Percentiles rank a stretch among this genome's conserved stretches.
Conservation (phyloP, 2,329 filamentous ascomycete species). For the Alternaria tenuissima region DNA sequence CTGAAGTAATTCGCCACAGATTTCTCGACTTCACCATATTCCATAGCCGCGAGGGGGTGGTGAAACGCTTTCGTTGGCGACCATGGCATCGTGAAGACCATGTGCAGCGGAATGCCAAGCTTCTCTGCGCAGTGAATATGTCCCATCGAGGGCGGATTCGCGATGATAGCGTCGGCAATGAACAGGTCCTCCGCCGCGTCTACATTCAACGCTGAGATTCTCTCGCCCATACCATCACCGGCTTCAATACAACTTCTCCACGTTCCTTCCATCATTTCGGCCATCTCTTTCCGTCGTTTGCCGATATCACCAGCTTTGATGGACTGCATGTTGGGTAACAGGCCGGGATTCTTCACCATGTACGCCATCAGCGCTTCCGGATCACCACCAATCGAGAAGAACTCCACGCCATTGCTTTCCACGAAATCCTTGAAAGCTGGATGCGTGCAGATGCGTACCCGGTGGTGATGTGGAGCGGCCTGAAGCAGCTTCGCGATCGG, state of each 20-base stretch:
- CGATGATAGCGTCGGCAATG: constrained; percentile 67
- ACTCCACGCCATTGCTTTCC: constrained; percentile 47
- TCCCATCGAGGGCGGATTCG: constrained; percentile 37
- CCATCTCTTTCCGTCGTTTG: constrained; percentile 40
- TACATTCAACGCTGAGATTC: constrained; percentile 19
- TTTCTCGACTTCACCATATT: constrained; percentile 45
- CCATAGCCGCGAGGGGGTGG: constrained; percentile 61
- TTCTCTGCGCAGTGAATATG: constrained; percentile 74
- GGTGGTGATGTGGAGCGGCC: constrained; percentile 29
- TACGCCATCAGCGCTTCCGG: constrained; percentile 58
- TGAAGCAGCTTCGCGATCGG: constrained; percentile 63
- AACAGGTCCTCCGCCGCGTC: constrained; percentile 62
- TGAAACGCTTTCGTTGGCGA: constrained; percentile 57
- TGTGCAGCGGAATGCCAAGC: constrained; percentile 74
- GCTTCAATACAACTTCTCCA: constrained; percentile 51
- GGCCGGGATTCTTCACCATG: constrained; percentile 60
- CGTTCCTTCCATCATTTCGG: constrained; percentile 42
- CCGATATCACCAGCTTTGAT: constrained; percentile 46
- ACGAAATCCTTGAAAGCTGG: constrained; percentile 30
- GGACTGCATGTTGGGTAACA: constrained; percentile 43
- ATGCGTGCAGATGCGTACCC: constrained; percentile 44
- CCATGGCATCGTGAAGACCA: constrained; percentile 82
- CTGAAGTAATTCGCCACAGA: constrained; percentile 55
- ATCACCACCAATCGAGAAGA: constrained; percentile 46
- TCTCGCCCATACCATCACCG: constrained; percentile 41